phyloP scores from a whole-genome alignment of 768 basidiomycete species.

The Pseudohyphozyma bogoriensis region DNA sequence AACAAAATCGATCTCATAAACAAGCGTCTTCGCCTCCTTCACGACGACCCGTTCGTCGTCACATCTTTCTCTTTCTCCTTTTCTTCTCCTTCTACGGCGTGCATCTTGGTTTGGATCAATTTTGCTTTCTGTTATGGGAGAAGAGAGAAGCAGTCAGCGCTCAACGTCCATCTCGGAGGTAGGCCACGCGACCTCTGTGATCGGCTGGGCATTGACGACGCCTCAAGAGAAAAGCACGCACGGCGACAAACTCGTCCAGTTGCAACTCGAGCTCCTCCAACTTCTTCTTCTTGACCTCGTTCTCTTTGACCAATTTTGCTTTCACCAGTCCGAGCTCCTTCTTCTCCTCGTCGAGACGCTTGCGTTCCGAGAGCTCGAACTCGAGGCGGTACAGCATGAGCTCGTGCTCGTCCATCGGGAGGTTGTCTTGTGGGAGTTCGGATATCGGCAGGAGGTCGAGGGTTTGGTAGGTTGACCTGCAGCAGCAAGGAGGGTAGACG shows the following conservation, averaged over 20 bases:
- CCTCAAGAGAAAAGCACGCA: not conserved
- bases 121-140: slow-evolving; percentile 10
- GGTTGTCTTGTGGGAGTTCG: too few relatives aligned
- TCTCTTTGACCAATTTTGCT: slow-evolving; percentile 69
- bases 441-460: slow-evolving; percentile 52
- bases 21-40: too few relatives aligned
- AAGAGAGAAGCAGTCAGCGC: not conserved
- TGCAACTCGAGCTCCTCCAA: slow-evolving; percentile 70
- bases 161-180: not conserved
- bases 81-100: slow-evolving; percentile 1
- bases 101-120: slow-evolving; percentile 26
- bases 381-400: slow-evolving; percentile 77
- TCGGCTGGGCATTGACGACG: not conserved
- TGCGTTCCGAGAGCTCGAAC: slow-evolving; percentile 78
- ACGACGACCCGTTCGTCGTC: too few relatives aligned
- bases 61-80: not conserved
- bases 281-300: slow-evolving; percentile 58
- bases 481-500: slow-evolving; percentile 4
- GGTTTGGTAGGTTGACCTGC: slow-evolving; percentile 46
- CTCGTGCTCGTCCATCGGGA: slow-evolving; percentile 55
- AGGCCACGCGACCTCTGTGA: too few relatives aligned
- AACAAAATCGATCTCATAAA: too few relatives aligned
- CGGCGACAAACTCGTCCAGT: slow-evolving; percentile 48
- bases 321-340: slow-evolving; percentile 61
- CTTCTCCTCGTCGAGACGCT: slow-evolving; percentile 43